Evolutionary conservation across 305 asterid genomes (phyloP), one percentile per base, ranked within the genome.

Genomic region (Plantago lanceolata): DNA sequence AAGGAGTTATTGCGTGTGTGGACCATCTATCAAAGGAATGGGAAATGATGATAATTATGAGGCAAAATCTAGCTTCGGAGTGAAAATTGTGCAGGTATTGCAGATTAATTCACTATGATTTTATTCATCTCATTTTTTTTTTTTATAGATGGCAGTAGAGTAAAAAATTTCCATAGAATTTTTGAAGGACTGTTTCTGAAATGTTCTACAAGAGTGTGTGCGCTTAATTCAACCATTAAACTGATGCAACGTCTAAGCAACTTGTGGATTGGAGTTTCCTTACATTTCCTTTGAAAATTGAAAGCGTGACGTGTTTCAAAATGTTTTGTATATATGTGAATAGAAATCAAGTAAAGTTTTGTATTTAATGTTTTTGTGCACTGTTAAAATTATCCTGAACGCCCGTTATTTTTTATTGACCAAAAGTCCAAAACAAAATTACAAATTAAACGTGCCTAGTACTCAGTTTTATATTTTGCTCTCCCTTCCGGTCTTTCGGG

Each of bases 11-110:
- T 82, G 93, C 59, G 85, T 94, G 44, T 88, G 97, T 70, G 99
- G 99, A 61, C 99, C 99, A 70, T 77, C 96, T 67, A 66, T 94
- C 56, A 85, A 85, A 71, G 97, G 95, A 69, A 85, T 78, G 60
- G 81, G 78, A 43, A 86, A 84, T 68, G 97, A 88, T 81, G 97
- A 94, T 70, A 78, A 84, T 65, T 90, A 88, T 51, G 99, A 94
- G 90, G 81, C 89, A 64, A 90, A 82, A 73, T 94, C 99, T 78
- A 85, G 88, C 75, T 88, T 88, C 37, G 99, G 99, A 5, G 93
- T 83, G 74, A 96, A 94, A 83, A 84, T 94, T 48, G 99, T 94
- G 76, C 96, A 94, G 99, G 99, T 92, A 83, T 63, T n/a, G n/a
- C n/a, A n/a, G n/a, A n/a, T n/a, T n/a, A n/a, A n/a, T n/a, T n/a